These are phyloP conservation scores for Collybia nuda DNA, from an alignment of 768 basidiomycete species.

Conservation along the genomic window DNA sequence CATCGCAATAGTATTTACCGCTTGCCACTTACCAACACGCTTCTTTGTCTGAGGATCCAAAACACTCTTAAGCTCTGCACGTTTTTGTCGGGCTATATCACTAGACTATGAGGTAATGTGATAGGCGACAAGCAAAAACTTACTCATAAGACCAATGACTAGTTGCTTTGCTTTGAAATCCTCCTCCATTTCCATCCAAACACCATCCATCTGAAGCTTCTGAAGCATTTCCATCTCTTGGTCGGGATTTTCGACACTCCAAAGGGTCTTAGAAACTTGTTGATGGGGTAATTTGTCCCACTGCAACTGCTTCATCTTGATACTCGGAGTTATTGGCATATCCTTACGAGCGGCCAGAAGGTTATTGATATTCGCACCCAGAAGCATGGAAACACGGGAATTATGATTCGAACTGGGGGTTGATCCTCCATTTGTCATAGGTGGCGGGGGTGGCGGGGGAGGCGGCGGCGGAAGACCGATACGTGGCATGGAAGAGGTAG, in stretches of 20 bases:
- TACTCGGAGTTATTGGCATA: conserved; percentile 78
- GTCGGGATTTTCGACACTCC: conserved; percentile 68
- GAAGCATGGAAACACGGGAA: conserved; percentile 62
- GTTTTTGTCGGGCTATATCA: conserved; percentile 70
- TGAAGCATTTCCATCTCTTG: conserved; percentile 80
- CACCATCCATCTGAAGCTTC: conserved; percentile 80
- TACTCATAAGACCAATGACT: conserved; percentile 87
- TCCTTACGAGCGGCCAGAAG: conserved; percentile 76
- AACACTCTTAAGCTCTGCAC: conserved; percentile 88
- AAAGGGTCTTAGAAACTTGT: conserved; percentile 82
- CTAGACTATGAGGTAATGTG: conserved; percentile 9
- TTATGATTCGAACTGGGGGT: conserved; percentile 34
- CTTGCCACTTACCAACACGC: conserved; percentile 72
- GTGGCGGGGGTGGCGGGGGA: conserved; percentile 38
- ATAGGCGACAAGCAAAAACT: conserved; percentile 13
- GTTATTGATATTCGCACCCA: conserved; percentile 56
- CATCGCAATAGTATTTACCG: background rate
- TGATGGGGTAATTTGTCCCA: conserved; percentile 98
- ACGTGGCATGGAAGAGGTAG: conserved; percentile 25
- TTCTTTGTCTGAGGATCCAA: conserved; percentile 91
- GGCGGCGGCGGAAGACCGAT: conserved; percentile 25
- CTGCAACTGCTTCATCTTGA: conserved; percentile 96
- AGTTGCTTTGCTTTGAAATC: conserved; percentile 97
- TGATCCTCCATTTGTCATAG: conserved; percentile 23
- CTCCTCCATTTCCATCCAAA: conserved; percentile 97